Evolutionary conservation across 306 rosid species (phyloP), one percentile per base, ranked within the genome.

Genomic region (Vigna mungo): DNA sequence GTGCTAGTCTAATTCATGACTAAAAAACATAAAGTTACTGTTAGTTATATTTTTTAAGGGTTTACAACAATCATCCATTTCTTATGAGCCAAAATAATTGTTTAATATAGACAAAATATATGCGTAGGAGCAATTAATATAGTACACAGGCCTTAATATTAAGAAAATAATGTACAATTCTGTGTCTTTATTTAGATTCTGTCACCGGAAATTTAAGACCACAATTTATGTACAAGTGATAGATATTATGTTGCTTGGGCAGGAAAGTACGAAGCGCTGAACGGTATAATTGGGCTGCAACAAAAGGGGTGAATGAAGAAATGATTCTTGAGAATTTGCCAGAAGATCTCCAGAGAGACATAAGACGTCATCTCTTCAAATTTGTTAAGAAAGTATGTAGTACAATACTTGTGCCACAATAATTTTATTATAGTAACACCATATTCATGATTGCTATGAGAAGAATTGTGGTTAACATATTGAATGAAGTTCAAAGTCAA

Each of bases 271-370:
- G 84, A 30, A 79, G 75, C 52, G 92, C 93, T 41, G 97, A 90
- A 81, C 75, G 87, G 60, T 92, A 84, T 55, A 86, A 46, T 34
- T 92, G 97, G 97, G 90, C 87, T 53, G 94, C 97, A 41, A 90
- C 93, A 51, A 90, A 93, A 77, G 97, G 97, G 0, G 96, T 88
- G 54, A 90, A 92, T 85, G 97, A 92, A 80, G 96, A 88, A 83
- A 55, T 64, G n/a, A 90, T 88, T 77, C 64, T 92, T 63, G 87
- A 87, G 81, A 84, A 86, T 84, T 83, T 92, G 83, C 96, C 96
- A 2, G 97, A 90, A 76, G 96, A 92, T 83, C 87, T 90, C 15
- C 97, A 87, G 71, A 88, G 86, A 52, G 89, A 88, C 72, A 90
- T 90, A 77, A 83, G 96, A 80, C 90, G 96, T 27, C 95, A 92